Conservation (phyloP, 129 eudicot species). For the Glebionis coronaria region DNA sequence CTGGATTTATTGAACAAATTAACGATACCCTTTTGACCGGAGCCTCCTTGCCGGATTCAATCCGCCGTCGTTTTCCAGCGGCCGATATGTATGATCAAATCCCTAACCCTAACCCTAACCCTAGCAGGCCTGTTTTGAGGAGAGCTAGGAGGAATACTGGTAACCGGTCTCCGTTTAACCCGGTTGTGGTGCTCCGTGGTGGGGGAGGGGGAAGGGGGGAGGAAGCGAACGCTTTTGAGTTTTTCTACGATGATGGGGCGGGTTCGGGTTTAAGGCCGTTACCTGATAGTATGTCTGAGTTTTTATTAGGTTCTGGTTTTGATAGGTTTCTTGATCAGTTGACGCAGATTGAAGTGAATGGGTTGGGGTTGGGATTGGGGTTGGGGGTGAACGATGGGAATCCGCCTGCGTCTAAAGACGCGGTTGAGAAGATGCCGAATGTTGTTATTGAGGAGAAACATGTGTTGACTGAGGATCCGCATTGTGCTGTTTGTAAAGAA, state of each 20-base stretch:
- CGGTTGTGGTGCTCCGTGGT: slow-evolving; percentile 31
- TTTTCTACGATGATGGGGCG: slow-evolving; percentile 61
- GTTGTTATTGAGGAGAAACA: slow-evolving; percentile 50
- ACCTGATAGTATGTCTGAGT: slow-evolving; percentile 66
- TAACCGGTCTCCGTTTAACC: slow-evolving; percentile 69
- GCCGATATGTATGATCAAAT: slow-evolving; percentile 26
- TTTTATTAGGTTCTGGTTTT: slow-evolving; percentile 74
- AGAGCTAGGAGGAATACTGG: slow-evolving; percentile 58
- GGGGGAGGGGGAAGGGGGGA: background rate
- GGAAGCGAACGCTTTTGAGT: slow-evolving; percentile 33
- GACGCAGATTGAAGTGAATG: slow-evolving; percentile 71
- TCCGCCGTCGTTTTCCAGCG: slow-evolving; percentile 25
- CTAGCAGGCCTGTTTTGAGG: slow-evolving; percentile 41
- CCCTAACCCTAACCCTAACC: slow-evolving; percentile 17
- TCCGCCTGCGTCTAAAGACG: slow-evolving; percentile 82
- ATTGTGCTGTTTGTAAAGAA: slow-evolving; percentile 94
- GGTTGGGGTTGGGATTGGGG: slow-evolving; percentile 72
- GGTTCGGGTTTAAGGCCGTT: slow-evolving; percentile 68
- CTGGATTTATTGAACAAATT: slow-evolving; percentile 70
- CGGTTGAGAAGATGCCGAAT: slow-evolving; percentile 71
- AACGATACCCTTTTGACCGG: slow-evolving; percentile 26
- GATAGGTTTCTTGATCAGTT: slow-evolving; percentile 79
- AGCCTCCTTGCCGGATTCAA: slow-evolving; percentile 14
- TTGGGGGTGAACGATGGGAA: slow-evolving; percentile 47
- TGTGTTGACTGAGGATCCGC: slow-evolving; percentile 35